These are phyloP conservation scores for Spathaspora sp. DNA, from an alignment of 1,139 yeast species.

Conservation along the genomic window DNA sequence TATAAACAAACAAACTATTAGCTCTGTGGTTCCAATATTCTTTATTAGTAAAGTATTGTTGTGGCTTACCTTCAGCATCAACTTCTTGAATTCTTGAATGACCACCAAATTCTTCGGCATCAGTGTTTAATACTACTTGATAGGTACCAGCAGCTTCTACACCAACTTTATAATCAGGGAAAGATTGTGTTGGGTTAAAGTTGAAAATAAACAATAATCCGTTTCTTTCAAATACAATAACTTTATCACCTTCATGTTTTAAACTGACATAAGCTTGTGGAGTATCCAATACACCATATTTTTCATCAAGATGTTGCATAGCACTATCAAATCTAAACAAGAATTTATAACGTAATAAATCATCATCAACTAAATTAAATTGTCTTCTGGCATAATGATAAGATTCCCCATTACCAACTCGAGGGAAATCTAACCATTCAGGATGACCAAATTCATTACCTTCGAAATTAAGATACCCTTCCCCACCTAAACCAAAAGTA, in stretches of 20 bases:
- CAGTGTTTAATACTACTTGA: slow-evolving; percentile 73
- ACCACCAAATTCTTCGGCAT: slow-evolving; percentile 74
- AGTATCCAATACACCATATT: slow-evolving; percentile 70
- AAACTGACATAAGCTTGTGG: slow-evolving; percentile 85
- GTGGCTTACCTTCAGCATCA: slow-evolving; percentile 34
- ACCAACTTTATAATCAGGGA: slow-evolving; percentile 84
- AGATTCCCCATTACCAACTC: slow-evolving; percentile 82
- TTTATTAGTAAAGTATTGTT: slow-evolving; percentile 64
- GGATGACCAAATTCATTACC: slow-evolving; percentile 99
- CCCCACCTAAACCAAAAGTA: slow-evolving; percentile 91
- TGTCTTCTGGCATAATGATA: slow-evolving; percentile 95
- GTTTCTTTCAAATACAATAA: slow-evolving; percentile 84
- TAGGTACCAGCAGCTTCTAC: slow-evolving; percentile 79
- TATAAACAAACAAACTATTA: slow-evolving; percentile 77
- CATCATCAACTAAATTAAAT: slow-evolving; percentile 81
- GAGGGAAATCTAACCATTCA: slow-evolving; percentile 97
- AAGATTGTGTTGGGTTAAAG: slow-evolving; percentile 83
- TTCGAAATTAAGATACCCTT: slow-evolving; percentile 92
- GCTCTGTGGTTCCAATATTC: slow-evolving; percentile 78
- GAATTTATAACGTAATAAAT: slow-evolving; percentile 73
- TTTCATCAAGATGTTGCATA: slow-evolving; percentile 74
- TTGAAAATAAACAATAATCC: slow-evolving; percentile 84
- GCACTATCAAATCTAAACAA: slow-evolving; percentile 79
- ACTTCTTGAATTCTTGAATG: slow-evolving; percentile 66
- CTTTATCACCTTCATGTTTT: slow-evolving; percentile 86